Evolutionary conservation across 495 filamentous ascomycete species (phyloP), one percentile per base, ranked within the genome.

Genomic region (Pyronema omphalodes): DNA sequence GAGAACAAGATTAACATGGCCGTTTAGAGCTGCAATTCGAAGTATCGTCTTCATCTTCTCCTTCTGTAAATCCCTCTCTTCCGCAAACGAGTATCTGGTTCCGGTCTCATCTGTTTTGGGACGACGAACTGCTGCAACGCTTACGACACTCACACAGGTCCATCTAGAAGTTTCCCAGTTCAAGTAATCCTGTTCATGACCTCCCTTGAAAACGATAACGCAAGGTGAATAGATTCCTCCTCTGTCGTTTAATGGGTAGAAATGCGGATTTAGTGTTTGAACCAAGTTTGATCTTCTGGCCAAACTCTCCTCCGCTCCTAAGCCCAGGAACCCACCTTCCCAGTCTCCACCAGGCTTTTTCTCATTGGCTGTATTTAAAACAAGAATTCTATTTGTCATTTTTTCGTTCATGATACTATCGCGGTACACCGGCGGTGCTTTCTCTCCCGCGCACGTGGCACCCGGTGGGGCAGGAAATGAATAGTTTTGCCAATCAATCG

Each of bases 291-390:
- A 84, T 53, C 83, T 71, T 52, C 82, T 71, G 59, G 79, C 80
- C 17, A 87, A 73, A 39, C 76, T 77, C 61, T 86, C 80, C 63
- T 87, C 83, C 33, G 81, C 83, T 15, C 80, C 80, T 52, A 81
- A 76, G 15, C 74, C 71, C 1, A 52, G 37, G 3, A 52, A 40
- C 23, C 80, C 81, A 5, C 79, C 82, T 58, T 86, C 82, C 83
- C 83, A 87, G 55, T 85, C 83, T 2, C 83, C 83, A 0, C 83
- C 83, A 0, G 83, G 70, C 34, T 82, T 72, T 57, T 79, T 82
- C 60, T 87, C 83, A 62, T 86, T 81, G 9, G 83, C 82, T 48
- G 79, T 76, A 59, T 81, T 86, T 54, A 87, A 76, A 36, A 86
- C 78, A 6, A 82, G 78, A 52, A 87, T 75, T 12, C 66, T 58